Base-by-base conservation (phyloP, 805 yeast species). In the Starmerella kuoi region DNA sequence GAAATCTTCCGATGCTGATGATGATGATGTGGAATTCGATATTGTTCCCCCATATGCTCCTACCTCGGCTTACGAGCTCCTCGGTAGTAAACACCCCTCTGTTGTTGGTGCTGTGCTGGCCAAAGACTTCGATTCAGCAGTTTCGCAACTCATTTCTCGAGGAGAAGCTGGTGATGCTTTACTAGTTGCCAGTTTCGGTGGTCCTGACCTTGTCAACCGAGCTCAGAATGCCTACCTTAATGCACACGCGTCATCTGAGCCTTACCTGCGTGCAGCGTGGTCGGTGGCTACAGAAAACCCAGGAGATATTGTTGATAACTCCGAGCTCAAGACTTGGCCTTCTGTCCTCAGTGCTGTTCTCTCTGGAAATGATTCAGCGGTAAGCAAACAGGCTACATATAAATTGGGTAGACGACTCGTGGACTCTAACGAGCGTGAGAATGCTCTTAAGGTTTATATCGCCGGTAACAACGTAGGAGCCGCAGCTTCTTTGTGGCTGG, bases 381-480 rank as follows among this genome's bases (percentile, higher is more conserved):
- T 33, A 17, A 24, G 21, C 14, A 23, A 22, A 28, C 27, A 17
- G 27, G 35, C 28, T 9, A 35, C 43, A 14, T 25, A 40, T 28
- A 15, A 7, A 19, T 69, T 91, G 46, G 98, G 96, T 57, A 86
- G 82, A 58, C 74, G 95, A 51, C 62, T 91, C 19, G 62, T 74
- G 40, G 62, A 51, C 11, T 56, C 61, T 1, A 65, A 71, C 25
- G 62, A 72, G 41, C 74, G 96, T 59, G 74, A 77, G 53, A 72
- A 77, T 57, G 94, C 98, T 2, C 65, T 88, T 35, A 61, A 73
- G 26, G 76, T 86, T 49, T 91, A 78, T 59, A 67, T 85, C 50
- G 81, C 85, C 18, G 95, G 95, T 24, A 73, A 76, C 34, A 77
- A 91, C 3, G 67, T 86, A 40, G 93, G 80, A 48, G 81, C 78